phyloP scores from a whole-genome alignment of 2,329 filamentous ascomycete species.

The Fusarium sp. region DNA sequence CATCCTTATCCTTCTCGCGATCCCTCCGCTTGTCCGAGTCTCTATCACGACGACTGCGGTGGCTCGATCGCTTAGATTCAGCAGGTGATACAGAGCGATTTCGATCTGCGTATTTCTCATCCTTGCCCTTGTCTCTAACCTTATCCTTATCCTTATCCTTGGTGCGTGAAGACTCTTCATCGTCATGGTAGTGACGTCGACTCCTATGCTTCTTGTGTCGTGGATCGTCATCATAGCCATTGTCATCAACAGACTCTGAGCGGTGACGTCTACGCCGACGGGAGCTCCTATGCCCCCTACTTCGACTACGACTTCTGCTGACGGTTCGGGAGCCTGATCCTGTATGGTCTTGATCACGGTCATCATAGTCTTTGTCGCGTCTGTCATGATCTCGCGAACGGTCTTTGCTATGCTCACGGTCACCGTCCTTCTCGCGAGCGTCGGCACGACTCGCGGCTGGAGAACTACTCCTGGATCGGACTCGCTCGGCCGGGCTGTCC shows the following conservation, averaged over 20 bases:
- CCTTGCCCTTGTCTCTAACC: conserved; percentile 47
- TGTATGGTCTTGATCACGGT: conserved; percentile 45
- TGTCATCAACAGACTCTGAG: conserved; percentile 63
- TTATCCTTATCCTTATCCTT: conserved; percentile 51
- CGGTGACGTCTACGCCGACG: conserved; percentile 65
- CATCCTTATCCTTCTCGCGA: conserved; percentile 57
- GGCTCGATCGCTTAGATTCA: conserved; percentile 65
- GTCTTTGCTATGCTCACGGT: conserved; percentile 54
- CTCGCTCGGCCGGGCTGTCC: conserved; percentile 37
- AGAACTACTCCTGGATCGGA: conserved; percentile 62
- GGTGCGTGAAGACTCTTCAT: conserved; percentile 57
- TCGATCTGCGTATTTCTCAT: conserved; percentile 61
- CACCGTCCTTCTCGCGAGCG: conserved; percentile 51
- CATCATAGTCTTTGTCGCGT: conserved; percentile 40
- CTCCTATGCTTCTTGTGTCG: conserved; percentile 63
- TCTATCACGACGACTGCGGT: conserved; percentile 70
- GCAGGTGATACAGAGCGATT: conserved; percentile 74
- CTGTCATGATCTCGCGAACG: conserved; percentile 42
- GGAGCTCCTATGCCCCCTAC: conserved; percentile 59
- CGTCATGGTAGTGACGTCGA: conserved; percentile 56
- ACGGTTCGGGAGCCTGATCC: conserved; percentile 47
- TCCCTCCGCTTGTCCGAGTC: conserved; percentile 57
- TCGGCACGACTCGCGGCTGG: conserved; percentile 36
- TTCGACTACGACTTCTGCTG: conserved; percentile 53
- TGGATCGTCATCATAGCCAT: conserved; percentile 57